These are phyloP conservation scores for Xylaria nigripes DNA, from an alignment of 495 filamentous ascomycete species.

Conservation along the genomic window DNA sequence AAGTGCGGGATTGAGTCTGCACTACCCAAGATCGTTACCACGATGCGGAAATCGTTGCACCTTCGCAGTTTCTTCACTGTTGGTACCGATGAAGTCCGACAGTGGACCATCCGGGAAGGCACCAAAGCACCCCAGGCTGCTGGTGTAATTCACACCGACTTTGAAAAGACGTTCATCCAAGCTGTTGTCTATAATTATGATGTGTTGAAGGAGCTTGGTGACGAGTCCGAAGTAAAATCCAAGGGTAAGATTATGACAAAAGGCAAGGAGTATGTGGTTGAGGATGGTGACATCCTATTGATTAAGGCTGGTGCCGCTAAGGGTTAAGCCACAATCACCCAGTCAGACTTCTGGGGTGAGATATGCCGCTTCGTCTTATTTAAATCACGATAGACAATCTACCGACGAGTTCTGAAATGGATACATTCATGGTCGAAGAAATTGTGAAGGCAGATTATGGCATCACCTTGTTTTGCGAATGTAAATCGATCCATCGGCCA, in stretches of 20 bases:
- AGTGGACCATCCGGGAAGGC: constrained; percentile 96
- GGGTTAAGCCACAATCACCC: constrained; percentile 33
- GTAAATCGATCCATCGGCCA: too few species aligned
- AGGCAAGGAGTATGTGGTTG: constrained; percentile 92
- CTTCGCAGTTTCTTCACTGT: constrained; percentile 96
- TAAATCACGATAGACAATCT: constrained; percentile 2
- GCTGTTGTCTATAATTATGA: constrained; percentile 82
- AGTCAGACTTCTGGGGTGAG: background rate
- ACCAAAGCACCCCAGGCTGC: constrained; percentile 96
- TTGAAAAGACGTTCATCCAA: constrained; percentile 99
- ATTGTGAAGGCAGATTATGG: background rate
- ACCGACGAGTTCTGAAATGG: constrained; percentile 7
- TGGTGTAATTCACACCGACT: constrained; percentile 97
- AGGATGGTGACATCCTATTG: constrained; percentile 69
- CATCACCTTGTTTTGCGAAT: background rate
- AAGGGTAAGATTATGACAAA: constrained; percentile 97
- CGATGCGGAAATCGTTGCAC: constrained; percentile 87
- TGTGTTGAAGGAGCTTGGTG: constrained; percentile 71
- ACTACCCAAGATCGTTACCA: constrained; percentile 85
- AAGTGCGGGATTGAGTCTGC: constrained; percentile 77
- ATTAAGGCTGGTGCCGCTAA: constrained; percentile 97
- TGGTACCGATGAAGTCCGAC: constrained; percentile 90
- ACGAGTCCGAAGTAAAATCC: constrained; percentile 81
- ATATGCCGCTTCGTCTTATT: constrained; percentile 1
- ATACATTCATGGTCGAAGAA: background rate